Evolutionary conservation across 192 early-diverging fungal genomes (phyloP).

Genomic region (Radiomyces spectabilis): DNA sequence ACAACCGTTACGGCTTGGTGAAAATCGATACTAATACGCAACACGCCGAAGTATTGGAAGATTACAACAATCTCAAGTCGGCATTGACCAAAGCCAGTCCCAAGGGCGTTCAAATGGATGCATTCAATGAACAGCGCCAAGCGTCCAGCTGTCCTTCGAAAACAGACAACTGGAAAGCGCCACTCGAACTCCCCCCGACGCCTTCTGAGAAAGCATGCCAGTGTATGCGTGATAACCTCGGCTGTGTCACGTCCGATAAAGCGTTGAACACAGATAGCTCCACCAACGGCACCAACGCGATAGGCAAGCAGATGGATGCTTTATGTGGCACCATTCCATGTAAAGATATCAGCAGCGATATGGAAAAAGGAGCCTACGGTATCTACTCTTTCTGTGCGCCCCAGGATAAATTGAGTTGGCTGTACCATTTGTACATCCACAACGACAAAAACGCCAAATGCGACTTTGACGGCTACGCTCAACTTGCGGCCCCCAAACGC

Average conservation of each 20-base stretch:
- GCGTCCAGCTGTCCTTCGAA: conserved; percentile 36
- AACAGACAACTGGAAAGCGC: conserved; percentile 46
- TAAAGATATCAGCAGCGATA: conserved; percentile 36
- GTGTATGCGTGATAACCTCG: conserved; percentile 54
- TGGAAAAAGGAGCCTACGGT: conserved; percentile 36
- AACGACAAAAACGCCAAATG: not conserved
- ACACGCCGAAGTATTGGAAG: conserved; percentile 33
- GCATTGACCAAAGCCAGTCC: conserved; percentile 44
- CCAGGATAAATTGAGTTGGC: conserved; percentile 36
- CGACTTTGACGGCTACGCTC: conserved; percentile 16
- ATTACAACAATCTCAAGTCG: conserved; percentile 58
- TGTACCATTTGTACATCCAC: conserved; percentile 31
- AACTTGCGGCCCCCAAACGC: conserved; percentile 4
- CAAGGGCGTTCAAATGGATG: conserved; percentile 49
- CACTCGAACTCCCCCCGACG: conserved; percentile 48
- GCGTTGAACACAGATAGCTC: conserved; percentile 14
- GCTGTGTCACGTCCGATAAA: conserved; percentile 37
- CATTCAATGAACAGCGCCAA: conserved; percentile 34
- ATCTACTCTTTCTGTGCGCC: conserved; percentile 38
- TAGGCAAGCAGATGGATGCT: conserved; percentile 32
- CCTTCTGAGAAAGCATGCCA: conserved; percentile 55
- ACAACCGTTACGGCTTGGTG: conserved; percentile 70
- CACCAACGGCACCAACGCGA: conserved; percentile 14
- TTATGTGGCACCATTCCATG: conserved; percentile 37
- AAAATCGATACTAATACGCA: conserved; percentile 37